Evolutionary conservation across 2,329 filamentous ascomycete genomes (phyloP).

Genomic region (Stylonectria norvegica): DNA sequence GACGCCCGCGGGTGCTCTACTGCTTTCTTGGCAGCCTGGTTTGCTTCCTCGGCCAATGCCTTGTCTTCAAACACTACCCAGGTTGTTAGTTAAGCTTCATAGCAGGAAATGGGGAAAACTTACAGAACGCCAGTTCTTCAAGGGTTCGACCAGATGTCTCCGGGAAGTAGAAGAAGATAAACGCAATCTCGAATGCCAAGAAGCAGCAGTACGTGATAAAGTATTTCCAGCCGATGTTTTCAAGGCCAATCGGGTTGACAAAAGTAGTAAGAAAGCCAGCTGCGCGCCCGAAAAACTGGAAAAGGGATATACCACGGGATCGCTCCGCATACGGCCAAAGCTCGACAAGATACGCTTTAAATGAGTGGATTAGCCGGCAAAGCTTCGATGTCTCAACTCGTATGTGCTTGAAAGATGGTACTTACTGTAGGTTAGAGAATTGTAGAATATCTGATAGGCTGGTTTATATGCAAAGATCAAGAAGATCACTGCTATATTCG

Average conservation of each 20-base stretch:
- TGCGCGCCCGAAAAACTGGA: constrained; percentile 42
- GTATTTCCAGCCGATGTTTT: constrained; percentile 17
- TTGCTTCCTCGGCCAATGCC: not conserved
- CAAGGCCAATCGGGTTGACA: constrained; percentile 22
- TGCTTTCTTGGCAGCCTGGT: not conserved
- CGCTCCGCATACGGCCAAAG: constrained; percentile 55
- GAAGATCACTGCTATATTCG: constrained; percentile 44
- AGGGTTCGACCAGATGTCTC: constrained; percentile 73
- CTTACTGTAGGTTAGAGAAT: constrained; percentile 56
- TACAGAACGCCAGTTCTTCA: constrained; percentile 52
- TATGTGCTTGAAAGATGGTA: not conserved
- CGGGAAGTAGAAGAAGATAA: constrained; percentile 75
- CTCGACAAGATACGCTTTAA: constrained; percentile 49
- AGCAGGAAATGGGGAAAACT: not conserved
- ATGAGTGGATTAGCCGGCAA: not conserved
- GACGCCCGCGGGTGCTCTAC: not conserved
- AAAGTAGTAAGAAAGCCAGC: constrained; percentile 21
- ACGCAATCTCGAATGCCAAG: constrained; percentile 25
- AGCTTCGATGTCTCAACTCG: not conserved
- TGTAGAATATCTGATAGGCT: constrained; percentile 43
- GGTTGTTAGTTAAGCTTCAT: not conserved
- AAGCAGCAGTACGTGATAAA: constrained; percentile 22
- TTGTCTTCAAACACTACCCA: constrained; percentile 9
- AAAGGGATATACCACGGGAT: constrained; percentile 49
- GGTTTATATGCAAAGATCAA: constrained; percentile 39